phyloP scores from a whole-genome alignment of 805 yeast species.

The Candida ovalis region DNA sequence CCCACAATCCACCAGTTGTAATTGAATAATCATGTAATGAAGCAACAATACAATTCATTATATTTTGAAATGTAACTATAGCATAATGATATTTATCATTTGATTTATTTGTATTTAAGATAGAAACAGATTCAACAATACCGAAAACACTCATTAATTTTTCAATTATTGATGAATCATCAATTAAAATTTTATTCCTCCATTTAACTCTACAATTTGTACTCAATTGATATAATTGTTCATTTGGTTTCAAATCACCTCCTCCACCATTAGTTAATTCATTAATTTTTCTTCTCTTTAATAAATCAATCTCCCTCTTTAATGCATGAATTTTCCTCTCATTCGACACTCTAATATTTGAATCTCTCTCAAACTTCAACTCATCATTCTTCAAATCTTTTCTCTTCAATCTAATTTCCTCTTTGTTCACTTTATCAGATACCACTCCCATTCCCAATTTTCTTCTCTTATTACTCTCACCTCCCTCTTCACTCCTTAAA shows the following conservation, averaged over 20 bases:
- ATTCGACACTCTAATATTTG: slow-evolving; percentile 3
- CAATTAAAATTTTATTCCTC: slow-evolving; percentile 38
- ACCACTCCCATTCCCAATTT: too few species aligned
- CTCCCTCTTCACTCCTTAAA: slow-evolving; percentile 2
- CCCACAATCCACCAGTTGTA: slow-evolving; percentile 44
- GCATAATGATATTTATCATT: slow-evolving; percentile 37
- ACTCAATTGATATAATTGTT: slow-evolving; percentile 4
- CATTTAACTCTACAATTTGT: slow-evolving; percentile 36
- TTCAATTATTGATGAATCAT: slow-evolving; percentile 30
- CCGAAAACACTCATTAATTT: slow-evolving; percentile 48
- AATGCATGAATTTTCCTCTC: slow-evolving; percentile 17
- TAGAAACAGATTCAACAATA: slow-evolving; percentile 19
- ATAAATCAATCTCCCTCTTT: slow-evolving; percentile 14
- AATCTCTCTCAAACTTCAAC: slow-evolving; percentile 18
- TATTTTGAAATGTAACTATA: slow-evolving; percentile 29
- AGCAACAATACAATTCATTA: slow-evolving; percentile 34
- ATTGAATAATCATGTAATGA: slow-evolving; percentile 38
- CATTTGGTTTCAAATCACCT: too few species aligned
- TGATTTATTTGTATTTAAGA: slow-evolving; percentile 7
- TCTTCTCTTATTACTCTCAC: too few species aligned
- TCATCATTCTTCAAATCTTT: slow-evolving; percentile 32
- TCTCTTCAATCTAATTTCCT: slow-evolving; percentile 27
- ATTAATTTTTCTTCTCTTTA: slow-evolving; percentile 11
- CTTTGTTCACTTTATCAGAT: too few species aligned
- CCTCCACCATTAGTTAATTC: slow-evolving; percentile 5